Evolutionary conservation across 306 rosid species (phyloP), one percentile per base, ranked within the genome.

Genomic region (Crataegus laevigata): DNA sequence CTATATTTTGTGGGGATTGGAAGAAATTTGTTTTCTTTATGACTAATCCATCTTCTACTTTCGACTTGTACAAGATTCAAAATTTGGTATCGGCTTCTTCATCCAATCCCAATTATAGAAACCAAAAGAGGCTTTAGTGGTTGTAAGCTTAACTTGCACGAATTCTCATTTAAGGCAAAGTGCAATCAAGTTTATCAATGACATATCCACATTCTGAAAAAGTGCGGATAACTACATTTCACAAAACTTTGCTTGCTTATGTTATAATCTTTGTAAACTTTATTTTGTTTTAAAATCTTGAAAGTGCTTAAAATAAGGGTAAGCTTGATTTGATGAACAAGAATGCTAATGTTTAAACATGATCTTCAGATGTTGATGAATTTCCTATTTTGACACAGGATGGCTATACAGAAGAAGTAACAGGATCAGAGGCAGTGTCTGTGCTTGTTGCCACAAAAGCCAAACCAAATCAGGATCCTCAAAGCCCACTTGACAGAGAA

Each of bases 371-470:
- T 36, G 66, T 38, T 36, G 28, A 59, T 59, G 11, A 18, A 59
- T 18, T 21, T 40, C 28, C 3, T 19, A 30, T 51, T 73, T 58
- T 63, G 77, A 78, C 73, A 75, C 68, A 94, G 99, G 99, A 94
- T 79, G 99, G 99, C 50, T 94, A 92, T 80, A 94, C 99, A 65
- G 40, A 29, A 45, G 92, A 86, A 73, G 78, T 79, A 68, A 82
- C 82, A 36, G 96, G 96, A 79, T 68, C 82, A 18, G 90, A 86
- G 34, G 91, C 91, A 25, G 92, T 89, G 40, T 77, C 68, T 14
- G 91, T 92, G 73, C 97, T 94, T 67, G 96, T 94, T 47, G 99
- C 97, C 50, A 92, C 89, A 76, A 88, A 83, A 83, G 96, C 99
- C 67, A 94, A 89, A 84, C 77, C 90, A 28, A 90, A 90, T 80